A percentile compares a stretch with the other conserved stretches of the same genome.
Evolutionary conservation across 2,329 filamentous ascomycete genomes (phyloP).

Genomic region (Ceratocystis cubensis): DNA sequence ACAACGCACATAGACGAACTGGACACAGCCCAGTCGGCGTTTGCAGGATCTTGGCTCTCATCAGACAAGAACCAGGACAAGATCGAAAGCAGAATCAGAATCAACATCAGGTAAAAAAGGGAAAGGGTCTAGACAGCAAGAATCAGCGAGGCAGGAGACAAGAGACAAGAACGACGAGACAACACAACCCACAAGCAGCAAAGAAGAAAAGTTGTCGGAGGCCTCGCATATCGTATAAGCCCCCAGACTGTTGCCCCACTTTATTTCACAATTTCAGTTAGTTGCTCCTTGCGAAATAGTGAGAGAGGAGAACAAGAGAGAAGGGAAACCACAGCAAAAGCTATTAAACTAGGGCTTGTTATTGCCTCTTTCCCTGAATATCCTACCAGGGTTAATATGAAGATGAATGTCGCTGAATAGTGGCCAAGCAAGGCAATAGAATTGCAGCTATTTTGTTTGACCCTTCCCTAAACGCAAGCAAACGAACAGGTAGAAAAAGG

Average conservation of each 20-base stretch:
- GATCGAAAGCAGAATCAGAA: neutral
- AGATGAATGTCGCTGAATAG: neutral
- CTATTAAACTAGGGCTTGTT: neutral
- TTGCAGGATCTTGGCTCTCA: slow-evolving; percentile 1
- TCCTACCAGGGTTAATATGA: neutral
- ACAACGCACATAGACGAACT: neutral
- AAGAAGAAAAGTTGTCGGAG: neutral
- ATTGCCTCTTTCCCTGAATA: neutral
- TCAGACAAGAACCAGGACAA: neutral
- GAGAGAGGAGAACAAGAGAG: too few relatives aligned
- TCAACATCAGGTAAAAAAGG: neutral
- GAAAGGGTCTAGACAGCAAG: neutral
- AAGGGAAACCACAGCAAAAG: neutral
- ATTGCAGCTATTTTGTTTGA: neutral
- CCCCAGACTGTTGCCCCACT: neutral
- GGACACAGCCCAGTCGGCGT: neutral
- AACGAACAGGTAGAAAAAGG: neutral
- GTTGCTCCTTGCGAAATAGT: too few relatives aligned
- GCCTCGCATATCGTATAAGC: neutral
- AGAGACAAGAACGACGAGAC: neutral
- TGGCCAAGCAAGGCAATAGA: neutral
- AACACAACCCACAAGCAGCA: neutral
- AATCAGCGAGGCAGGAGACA: neutral
- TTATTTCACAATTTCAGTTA: neutral
- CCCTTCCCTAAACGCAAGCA: neutral